Base-by-base conservation (phyloP, 176 grass and related monocot genomes). In the Raddia distichophylla region DNA sequence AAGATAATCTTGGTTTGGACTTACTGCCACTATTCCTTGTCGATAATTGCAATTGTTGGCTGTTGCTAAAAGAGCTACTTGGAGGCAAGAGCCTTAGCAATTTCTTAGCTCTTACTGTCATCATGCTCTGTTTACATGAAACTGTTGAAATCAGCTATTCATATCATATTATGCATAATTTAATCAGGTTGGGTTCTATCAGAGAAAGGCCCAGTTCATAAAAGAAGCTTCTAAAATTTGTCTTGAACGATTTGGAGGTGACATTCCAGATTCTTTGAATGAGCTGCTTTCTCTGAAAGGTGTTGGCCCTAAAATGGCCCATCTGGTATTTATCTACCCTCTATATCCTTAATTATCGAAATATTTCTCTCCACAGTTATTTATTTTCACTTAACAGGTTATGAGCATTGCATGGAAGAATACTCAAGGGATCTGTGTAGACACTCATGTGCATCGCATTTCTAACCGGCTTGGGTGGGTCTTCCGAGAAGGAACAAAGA, bases 381-480 rank as follows among this genome's bases (percentile, higher is more conserved):
- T 67, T 67, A 40, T 17, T 83, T 76, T 76, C 56, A 22, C 65
- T 69, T 51, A 78, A 42, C 66, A 98, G 95, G 90, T 98, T 46
- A 98, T 98, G 95, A 94, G 76, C 84, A 90, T 98, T 14, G 95
- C 91, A 74, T 98, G 95, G 95, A 94, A 94, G 69, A 90, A 98
- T 86, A 91, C 93, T 75, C 92, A 94, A 89, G 95, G 95, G 60
- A 94, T 98, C 44, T 98, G 95, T n/a, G 92, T 98, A 15, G 95
- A 98, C 88, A 98, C 95, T 63, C 95, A 98, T 78, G 95, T 98
- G 46, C 95, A 98, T 93, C 92, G 95, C 64, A 98, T 98, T 75
- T 94, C 90, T 82, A 98, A 98, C 61, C 95, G 95, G 7, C 90
- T 98, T 49, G 90, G 92, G 70, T 98, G 95, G 95, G 95, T 94